These are phyloP conservation scores for Trametes hirsuta DNA, from an alignment of 1,284 basidiomycete species.

Conservation along the genomic window DNA sequence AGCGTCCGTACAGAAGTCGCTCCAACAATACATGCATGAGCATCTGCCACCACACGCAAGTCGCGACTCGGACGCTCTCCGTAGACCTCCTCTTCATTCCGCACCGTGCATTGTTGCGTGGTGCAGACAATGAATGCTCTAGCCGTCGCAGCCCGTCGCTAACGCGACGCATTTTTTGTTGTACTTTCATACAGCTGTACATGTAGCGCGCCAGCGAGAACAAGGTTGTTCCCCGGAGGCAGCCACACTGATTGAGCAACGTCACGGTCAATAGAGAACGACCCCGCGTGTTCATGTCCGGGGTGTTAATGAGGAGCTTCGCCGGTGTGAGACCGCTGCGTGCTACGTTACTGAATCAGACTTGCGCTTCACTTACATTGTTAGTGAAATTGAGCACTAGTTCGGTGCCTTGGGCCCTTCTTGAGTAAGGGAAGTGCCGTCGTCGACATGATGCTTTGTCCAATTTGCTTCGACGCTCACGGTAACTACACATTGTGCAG, in stretches of 20 bases:
- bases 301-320: background rate
- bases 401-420: too few relatives aligned
- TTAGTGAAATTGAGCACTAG: too few relatives aligned
- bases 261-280: background rate
- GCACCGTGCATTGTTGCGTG: background rate
- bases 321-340: too few relatives aligned
- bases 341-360: too few relatives aligned
- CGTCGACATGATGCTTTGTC: too few relatives aligned
- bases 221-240: background rate
- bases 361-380: too few relatives aligned
- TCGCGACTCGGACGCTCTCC: background rate
- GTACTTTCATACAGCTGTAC: background rate
- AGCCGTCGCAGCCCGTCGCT: background rate
- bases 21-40: slow-evolving; percentile 8
- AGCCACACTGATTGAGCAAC: background rate
- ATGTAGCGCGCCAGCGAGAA: background rate
- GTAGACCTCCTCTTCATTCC: background rate
- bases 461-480: background rate
- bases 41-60: background rate
- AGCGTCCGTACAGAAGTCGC: slow-evolving; percentile 5
- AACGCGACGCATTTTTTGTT: background rate
- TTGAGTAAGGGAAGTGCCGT: too few relatives aligned
- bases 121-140: slow-evolving; percentile 5
- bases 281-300: background rate
- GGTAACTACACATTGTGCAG: background rate